phyloP scores from a whole-genome alignment of 2,329 filamentous ascomycete species.

The Exophiala sideris region DNA sequence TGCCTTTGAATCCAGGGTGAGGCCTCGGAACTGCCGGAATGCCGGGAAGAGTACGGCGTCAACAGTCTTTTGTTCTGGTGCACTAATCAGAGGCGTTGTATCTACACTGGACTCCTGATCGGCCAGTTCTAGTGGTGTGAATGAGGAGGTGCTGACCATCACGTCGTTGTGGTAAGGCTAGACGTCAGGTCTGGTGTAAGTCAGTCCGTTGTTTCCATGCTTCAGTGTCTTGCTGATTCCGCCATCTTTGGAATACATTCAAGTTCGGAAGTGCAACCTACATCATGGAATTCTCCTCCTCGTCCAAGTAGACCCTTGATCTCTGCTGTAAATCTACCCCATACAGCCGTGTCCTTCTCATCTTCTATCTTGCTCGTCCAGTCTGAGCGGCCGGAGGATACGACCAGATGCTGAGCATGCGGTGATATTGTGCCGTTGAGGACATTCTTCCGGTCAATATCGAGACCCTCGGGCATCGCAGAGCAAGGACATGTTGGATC shows the following conservation, averaged over 20 bases:
- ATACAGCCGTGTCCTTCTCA: slow-evolving; percentile 55
- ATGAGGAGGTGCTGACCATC: slow-evolving; percentile 71
- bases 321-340: slow-evolving; percentile 56
- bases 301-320: slow-evolving; percentile 65
- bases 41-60: slow-evolving; percentile 71
- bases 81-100: not conserved
- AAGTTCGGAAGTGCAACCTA: slow-evolving; percentile 34
- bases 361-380: slow-evolving; percentile 85
- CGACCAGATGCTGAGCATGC: slow-evolving; percentile 77
- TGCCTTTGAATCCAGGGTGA: slow-evolving; percentile 44
- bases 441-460: slow-evolving; percentile 68
- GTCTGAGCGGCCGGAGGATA: slow-evolving; percentile 76
- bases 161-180: slow-evolving; percentile 77
- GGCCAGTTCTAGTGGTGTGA: slow-evolving; percentile 37
- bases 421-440: slow-evolving; percentile 73
- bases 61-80: slow-evolving; percentile 46
- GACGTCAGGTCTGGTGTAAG: slow-evolving; percentile 20
- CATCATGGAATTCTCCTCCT: slow-evolving; percentile 65
- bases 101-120: slow-evolving; percentile 20
- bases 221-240: not conserved
- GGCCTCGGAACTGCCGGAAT: slow-evolving; percentile 72
- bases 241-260: not conserved
- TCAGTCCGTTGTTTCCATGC: slow-evolving; percentile 12
- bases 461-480: slow-evolving; percentile 66
- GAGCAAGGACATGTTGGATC: slow-evolving; percentile 72